Evolutionary conservation across 1,284 basidiomycete genomes (phyloP), one percentile per base, ranked within the genome.

Genomic region (Tranzscheliella williamsii): DNA sequence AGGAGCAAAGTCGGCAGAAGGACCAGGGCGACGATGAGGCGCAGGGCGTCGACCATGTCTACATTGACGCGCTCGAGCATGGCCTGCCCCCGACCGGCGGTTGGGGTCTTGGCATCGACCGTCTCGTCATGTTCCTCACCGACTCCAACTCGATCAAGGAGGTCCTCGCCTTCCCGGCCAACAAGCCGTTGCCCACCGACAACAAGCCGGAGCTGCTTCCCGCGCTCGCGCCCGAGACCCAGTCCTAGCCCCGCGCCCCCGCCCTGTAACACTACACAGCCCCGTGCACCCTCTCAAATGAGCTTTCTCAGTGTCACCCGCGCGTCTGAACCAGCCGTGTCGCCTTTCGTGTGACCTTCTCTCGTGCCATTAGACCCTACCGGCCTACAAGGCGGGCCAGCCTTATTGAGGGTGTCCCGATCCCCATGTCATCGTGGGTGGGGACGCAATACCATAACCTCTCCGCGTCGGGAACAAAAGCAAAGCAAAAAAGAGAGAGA

Each of bases 21-120:
- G 91, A 91, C 51, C 86, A 87, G 54, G 94, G 94, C 55, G 94
- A 98, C 75, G 95, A 98, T 50, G 95, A 98, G 80, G 94, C 94
- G 7, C 94, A 97, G 81, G 92, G 89, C 24, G 85, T 97, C 53
- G 95, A 99, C 72, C 66, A 71, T 38, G 72, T 74, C 23, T 75
- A 76, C 38, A 66, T 78, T 34, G 75, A 78, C 37, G 91, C 90
- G 2, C 86, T 98, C 65, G 94, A 98, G 80, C 91, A 98, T 78
- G 95, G 93, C 78, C 85, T 98, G 6, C 92, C 95, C 4, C 94
- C 95, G 0, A 97, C 94, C 9, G 94, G 91, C 68, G 94, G 94
- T 38, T 73, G 73, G 75, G 70, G 73, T 21, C 38, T 77, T 16
- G 75, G 52, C 44, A 58, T 57, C 67, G 61, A 62, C 47, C 49